A percentile compares a stretch with the other conserved stretches of the same genome.
Conservation (phyloP, 257 asterid genomes). For the Marsdenia floribunda region DNA sequence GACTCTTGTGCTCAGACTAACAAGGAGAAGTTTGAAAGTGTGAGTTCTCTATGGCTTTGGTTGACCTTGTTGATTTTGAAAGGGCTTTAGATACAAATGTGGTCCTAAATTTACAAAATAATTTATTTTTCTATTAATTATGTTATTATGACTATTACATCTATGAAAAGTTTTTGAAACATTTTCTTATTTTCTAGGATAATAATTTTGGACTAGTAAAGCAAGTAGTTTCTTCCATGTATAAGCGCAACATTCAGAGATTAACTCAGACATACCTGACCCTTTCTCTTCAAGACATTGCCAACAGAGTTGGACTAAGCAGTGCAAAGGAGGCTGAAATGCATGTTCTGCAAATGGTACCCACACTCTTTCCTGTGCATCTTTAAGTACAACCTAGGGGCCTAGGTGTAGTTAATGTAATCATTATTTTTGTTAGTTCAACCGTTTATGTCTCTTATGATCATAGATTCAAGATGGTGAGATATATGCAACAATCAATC, state of each 20-base stretch:
- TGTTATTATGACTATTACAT: neutral
- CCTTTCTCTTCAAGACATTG: constrained; percentile 95
- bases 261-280: constrained; percentile 94
- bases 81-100: constrained; percentile 11
- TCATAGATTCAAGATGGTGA: constrained; percentile 89
- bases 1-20: constrained; percentile 53
- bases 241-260: constrained; percentile 94
- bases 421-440: neutral
- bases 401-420: neutral
- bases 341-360: constrained; percentile 98
- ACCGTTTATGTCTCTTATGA: neutral
- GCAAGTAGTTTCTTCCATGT: constrained; percentile 91
- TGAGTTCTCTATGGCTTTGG: constrained; percentile 34
- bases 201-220: constrained; percentile 92
- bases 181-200: constrained; percentile 45
- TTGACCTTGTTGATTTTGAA: constrained; percentile 9
- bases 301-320: constrained; percentile 62
- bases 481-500: constrained; percentile 89
- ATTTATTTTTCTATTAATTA: neutral
- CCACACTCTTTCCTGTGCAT: constrained; percentile 15
- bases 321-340: constrained; percentile 94
- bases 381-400: constrained; percentile 1
- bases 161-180: neutral
- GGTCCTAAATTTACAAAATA: neutral
- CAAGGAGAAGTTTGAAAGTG: constrained; percentile 70